Evolutionary conservation across 352 stramenopile genomes (phyloP).

Genomic region (Phytophthora boehmeriae): DNA sequence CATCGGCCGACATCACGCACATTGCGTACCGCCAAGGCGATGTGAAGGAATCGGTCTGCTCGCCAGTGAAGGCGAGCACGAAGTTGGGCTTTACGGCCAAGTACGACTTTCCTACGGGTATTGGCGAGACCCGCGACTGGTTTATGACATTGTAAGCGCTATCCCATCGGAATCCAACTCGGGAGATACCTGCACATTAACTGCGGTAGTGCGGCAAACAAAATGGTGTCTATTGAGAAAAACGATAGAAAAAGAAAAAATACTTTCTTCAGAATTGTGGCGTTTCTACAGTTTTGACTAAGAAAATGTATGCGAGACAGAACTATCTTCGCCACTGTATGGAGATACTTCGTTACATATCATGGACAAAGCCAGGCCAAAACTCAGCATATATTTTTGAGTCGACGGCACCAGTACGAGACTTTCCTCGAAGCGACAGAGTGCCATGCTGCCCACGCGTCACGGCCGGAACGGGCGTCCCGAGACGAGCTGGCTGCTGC

Average conservation of each 20-base stretch:
- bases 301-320: too few species aligned
- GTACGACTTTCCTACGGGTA: slow-evolving; percentile 64
- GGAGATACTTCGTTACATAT: neutral
- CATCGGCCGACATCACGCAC: slow-evolving; percentile 66
- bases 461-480: slow-evolving; percentile 39
- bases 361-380: neutral
- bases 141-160: slow-evolving; percentile 49
- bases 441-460: slow-evolving; percentile 43
- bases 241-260: slow-evolving; percentile 14
- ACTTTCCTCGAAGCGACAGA: slow-evolving; percentile 15
- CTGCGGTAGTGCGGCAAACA: too few species aligned
- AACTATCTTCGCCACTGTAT: too few species aligned
- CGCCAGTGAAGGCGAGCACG: slow-evolving; percentile 52
- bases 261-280: too few species aligned
- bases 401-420: slow-evolving; percentile 14
- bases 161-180: too few species aligned
- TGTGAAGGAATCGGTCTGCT: slow-evolving; percentile 81
- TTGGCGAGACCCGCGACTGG: slow-evolving; percentile 76
- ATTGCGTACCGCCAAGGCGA: slow-evolving; percentile 71
- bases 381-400: neutral
- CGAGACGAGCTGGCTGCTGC: slow-evolving; percentile 74
- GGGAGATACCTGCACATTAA: too few species aligned
- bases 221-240: neutral
- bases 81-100: slow-evolving; percentile 71
- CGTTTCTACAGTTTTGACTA: too few species aligned